Evolutionary conservation across 352 stramenopile species (phyloP).

Genomic region (Vaucheria bursata): DNA sequence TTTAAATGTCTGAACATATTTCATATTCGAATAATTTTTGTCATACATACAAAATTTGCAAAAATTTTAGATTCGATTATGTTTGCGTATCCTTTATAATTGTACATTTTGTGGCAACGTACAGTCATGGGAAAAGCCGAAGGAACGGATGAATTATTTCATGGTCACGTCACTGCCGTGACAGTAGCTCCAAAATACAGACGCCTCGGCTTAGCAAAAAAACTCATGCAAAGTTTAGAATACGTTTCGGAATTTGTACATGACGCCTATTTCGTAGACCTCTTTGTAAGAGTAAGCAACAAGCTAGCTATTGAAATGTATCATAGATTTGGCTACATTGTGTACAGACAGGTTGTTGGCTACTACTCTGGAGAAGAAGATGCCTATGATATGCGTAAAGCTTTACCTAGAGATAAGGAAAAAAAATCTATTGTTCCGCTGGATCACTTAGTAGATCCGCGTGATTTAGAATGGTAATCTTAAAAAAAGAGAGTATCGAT

Average conservation of each 20-base stretch:
- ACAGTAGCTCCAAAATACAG: constrained; percentile 91
- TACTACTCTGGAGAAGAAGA: constrained; percentile 82
- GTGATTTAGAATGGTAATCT: constrained; percentile 60
- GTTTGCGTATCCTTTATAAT: background rate
- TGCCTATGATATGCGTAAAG: constrained; percentile 85
- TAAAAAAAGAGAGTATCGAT: no score
- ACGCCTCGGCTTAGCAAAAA: constrained; percentile 51
- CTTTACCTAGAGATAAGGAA: constrained; percentile 67
- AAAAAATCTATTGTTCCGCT: constrained; percentile 81
- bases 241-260: constrained; percentile 61
- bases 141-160: constrained; percentile 83
- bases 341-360: constrained; percentile 75
- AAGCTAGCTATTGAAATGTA: constrained; percentile 80
- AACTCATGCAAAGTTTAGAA: constrained; percentile 54
- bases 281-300: constrained; percentile 96
- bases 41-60: no score
- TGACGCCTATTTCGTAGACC: constrained; percentile 94
- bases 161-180: constrained; percentile 94
- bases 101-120: no score
- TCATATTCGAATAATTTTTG: no score
- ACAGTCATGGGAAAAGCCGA: constrained; percentile 85
- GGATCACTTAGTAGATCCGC: constrained; percentile 66
- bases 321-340: constrained; percentile 77
- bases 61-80: background rate
- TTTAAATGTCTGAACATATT: no score